These are phyloP conservation scores for Volvox africanus DNA, from an alignment of 139 green algal species.

Conservation along the genomic window DNA sequence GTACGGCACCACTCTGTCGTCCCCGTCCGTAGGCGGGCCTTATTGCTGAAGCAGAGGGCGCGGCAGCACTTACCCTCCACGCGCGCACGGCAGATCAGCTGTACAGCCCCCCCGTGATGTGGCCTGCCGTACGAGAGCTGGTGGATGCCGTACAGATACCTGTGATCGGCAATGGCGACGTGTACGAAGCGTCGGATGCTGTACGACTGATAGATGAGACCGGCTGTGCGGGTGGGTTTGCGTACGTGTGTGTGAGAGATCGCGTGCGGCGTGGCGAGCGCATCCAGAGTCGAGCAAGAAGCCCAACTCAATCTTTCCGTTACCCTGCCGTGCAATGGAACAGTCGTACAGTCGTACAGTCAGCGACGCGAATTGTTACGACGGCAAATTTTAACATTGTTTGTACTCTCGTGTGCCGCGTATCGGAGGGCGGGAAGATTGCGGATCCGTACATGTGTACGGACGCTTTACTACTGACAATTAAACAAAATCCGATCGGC, in stretches of 20 bases:
- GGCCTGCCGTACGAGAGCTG: conserved; percentile 61
- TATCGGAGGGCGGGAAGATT: too few relatives aligned
- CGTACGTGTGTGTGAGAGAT: too few relatives aligned
- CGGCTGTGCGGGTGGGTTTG: conserved; percentile 53
- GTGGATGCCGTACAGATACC: conserved; percentile 55
- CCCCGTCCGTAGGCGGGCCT: conserved; percentile 43
- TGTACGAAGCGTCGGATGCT: conserved; percentile 63
- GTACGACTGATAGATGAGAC: conserved; percentile 58
- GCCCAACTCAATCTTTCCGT: too few relatives aligned
- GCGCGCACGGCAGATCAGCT: conserved; percentile 72
- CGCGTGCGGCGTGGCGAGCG: too few relatives aligned
- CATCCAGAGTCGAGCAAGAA: too few relatives aligned
- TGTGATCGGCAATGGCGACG: conserved; percentile 73
- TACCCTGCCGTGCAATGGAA: too few relatives aligned
- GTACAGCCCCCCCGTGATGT: conserved; percentile 62
- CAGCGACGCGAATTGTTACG: too few relatives aligned
- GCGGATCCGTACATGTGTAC: too few relatives aligned
- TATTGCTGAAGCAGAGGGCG: conserved; percentile 63
- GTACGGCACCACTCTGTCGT: background rate
- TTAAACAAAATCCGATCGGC: background rate
- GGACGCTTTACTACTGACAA: background rate
- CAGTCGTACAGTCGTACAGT: too few relatives aligned
- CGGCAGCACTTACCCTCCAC: conserved; percentile 64
- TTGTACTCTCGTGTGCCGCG: too few relatives aligned
- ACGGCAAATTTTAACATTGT: too few relatives aligned